A percentile compares a stretch with the other conserved stretches of the same genome.
Evolutionary conservation across 2,329 filamentous ascomycete species (phyloP).

Genomic region (Fusarium sp.): DNA sequence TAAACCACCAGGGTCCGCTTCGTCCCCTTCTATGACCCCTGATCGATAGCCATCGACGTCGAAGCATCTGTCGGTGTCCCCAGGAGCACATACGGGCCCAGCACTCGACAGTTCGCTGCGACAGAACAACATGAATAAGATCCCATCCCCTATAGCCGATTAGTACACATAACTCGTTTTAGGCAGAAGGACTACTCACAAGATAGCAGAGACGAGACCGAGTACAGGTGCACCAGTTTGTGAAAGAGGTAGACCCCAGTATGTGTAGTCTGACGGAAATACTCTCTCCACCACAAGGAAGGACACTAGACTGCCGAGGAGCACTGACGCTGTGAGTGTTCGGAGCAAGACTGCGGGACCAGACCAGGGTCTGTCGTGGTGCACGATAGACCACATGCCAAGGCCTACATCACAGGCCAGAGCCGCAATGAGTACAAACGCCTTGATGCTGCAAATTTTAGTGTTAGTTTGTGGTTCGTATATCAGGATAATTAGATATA

Average conservation of each 20-base stretch:
- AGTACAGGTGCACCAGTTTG: conserved; percentile 52
- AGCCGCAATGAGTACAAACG: conserved; percentile 49
- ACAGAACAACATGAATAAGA: conserved; percentile 41
- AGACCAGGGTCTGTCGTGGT: conserved; percentile 49
- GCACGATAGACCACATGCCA: conserved; percentile 52
- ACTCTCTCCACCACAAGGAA: conserved; percentile 53
- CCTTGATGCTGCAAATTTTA: conserved; percentile 35
- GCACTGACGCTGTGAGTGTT: conserved; percentile 48
- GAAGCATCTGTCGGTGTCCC: conserved; percentile 37
- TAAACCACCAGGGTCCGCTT: conserved; percentile 39
- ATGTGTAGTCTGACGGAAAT: conserved; percentile 53
- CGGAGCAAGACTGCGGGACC: conserved; percentile 51
- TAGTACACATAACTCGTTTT: conserved; percentile 2
- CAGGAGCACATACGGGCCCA: conserved; percentile 38
- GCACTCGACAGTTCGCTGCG: conserved; percentile 37
- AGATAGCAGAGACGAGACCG: conserved; percentile 53
- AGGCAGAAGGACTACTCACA: conserved; percentile 42
- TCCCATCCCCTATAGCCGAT: conserved; percentile 40
- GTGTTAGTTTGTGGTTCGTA: conserved; percentile 12
- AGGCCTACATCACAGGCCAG: conserved; percentile 52
- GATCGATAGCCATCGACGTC: conserved; percentile 25
- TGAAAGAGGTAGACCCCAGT: conserved; percentile 52
- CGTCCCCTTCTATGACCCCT: conserved; percentile 22
- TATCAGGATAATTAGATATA: neutral
- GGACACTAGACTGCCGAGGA: conserved; percentile 54